These are phyloP conservation scores for Danielia oregonensis DNA, from an alignment of 805 yeast species.

Conservation along the genomic window DNA sequence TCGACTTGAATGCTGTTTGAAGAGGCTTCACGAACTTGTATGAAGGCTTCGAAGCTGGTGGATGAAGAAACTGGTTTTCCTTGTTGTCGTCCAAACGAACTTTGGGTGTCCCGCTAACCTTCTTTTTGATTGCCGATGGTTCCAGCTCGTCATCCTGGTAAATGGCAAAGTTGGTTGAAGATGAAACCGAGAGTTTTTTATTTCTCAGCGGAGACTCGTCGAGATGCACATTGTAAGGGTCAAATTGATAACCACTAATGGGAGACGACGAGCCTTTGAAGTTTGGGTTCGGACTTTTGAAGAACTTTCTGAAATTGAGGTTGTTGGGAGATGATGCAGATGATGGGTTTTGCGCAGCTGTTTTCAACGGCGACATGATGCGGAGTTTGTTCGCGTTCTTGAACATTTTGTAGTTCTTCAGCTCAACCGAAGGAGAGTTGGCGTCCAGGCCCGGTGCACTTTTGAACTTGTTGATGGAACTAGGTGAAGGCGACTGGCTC, in stretches of 20 bases:
- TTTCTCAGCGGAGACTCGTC: constrained; percentile 1
- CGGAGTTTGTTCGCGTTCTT: constrained; percentile 32
- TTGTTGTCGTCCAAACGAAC: constrained; percentile 25
- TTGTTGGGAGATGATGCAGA: constrained; percentile 12
- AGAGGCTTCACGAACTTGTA: constrained; percentile 77
- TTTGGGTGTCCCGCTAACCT: constrained; percentile 4
- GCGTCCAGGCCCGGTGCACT: constrained; percentile 3
- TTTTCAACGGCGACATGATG: constrained; percentile 27
- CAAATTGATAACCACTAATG: constrained; percentile 9
- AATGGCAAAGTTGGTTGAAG: constrained; percentile 10
- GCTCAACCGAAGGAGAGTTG: constrained; percentile 8
- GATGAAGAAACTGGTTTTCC: constrained; percentile 23
- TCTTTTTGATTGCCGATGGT: constrained; percentile 1
- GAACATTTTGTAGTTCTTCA: constrained; percentile 26
- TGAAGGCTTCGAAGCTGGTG: constrained; percentile 20
- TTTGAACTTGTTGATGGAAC: constrained; percentile 14
- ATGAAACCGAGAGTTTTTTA: constrained; percentile 1
- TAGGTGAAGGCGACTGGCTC: constrained; percentile 42
- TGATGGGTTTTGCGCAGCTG: constrained; percentile 6
- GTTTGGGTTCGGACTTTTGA: constrained; percentile 13
- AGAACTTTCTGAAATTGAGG: constrained; percentile 9
- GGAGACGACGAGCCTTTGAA: constrained; percentile 17
- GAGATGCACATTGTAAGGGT: constrained; percentile 6
- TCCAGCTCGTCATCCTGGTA: constrained; percentile 8
- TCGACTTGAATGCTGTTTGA: constrained; percentile 76